Conservation (phyloP, 1,139 yeast genomes). For the Hanseniaspora gamundiae region DNA sequence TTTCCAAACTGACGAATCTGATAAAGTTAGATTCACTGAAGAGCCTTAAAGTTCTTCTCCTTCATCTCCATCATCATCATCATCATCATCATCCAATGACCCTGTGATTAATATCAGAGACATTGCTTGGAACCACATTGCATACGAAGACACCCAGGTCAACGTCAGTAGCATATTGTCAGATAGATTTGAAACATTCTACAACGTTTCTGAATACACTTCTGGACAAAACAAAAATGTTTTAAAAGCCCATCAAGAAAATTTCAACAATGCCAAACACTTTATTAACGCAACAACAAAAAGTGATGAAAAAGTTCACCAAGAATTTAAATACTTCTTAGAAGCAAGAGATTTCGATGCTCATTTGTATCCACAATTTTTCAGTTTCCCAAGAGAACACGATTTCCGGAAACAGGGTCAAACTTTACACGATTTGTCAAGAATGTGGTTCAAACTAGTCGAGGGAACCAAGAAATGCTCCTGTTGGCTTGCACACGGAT, state of each 20-base stretch:
- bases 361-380: conserved; percentile 1
- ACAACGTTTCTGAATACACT: background rate
- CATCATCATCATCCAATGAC: background rate
- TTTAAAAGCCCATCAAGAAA: background rate
- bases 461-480: conserved; percentile 27
- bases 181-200: background rate
- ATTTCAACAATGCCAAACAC: background rate
- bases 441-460: conserved; percentile 47
- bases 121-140: background rate
- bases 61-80: background rate
- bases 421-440: conserved; percentile 33
- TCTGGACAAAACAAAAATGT: background rate
- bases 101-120: background rate
- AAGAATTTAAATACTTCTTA: conserved; percentile 1
- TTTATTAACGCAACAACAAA: background rate
- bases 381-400: background rate
- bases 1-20: background rate
- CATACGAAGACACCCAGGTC: background rate
- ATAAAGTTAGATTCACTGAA: background rate
- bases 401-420: conserved; percentile 25
- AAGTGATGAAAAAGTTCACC: background rate
- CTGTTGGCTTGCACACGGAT: conserved; percentile 53
- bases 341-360: conserved; percentile 1
- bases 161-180: background rate
- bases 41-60: background rate